Evolutionary conservation across 2,329 filamentous ascomycete species (phyloP), one percentile per base, ranked within the genome.

Genomic region (Erysiphe pulchra): DNA sequence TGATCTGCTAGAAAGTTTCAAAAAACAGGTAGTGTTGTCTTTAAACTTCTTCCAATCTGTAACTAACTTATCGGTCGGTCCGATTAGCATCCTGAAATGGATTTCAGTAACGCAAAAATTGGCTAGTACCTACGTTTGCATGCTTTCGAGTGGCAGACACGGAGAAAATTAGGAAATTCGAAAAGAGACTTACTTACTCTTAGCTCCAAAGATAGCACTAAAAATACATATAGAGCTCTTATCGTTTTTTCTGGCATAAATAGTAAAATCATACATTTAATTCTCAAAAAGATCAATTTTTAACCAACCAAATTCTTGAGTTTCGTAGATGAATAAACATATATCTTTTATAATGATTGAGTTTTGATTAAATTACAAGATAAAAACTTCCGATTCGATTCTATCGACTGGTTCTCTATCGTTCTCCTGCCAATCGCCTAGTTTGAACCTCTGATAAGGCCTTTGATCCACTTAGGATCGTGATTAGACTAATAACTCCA

Each of bases 371-470:
- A 28, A 8, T 28, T 28, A 28, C 8, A 28, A 6, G 24, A 28
- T 28, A 28, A 28, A 28, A 9, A 28, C 7, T 28, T 28, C 37
- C n/a, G 11, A 6, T 39, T 28, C 24, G 24, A 11, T 34, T 34
- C 33, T n/a, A 6, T 34, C 4, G 12, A 34, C 11, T 34, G 4
- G 8, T n/a, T 34, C 16, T 37, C 43, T 54, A 57, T 40, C 56
- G 46, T 44, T 57, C 54, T 41, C 55, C 86, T 18, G 81, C 79
- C 55, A 94, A 64, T 47, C 90, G 75, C 53, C 90, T 73, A 56
- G 78, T 75, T 65, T 94, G 90, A 30, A 98, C 87, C 66, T 98
- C 90, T 44, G 83, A 80, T 53, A 98, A 66, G 5, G 90, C 90
- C 61, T 85, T 78, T 58, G 79, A 85, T 47, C 90, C 90, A 59